phyloP scores from a whole-genome alignment of 768 basidiomycete species.

The Tephrocybe sp. region DNA sequence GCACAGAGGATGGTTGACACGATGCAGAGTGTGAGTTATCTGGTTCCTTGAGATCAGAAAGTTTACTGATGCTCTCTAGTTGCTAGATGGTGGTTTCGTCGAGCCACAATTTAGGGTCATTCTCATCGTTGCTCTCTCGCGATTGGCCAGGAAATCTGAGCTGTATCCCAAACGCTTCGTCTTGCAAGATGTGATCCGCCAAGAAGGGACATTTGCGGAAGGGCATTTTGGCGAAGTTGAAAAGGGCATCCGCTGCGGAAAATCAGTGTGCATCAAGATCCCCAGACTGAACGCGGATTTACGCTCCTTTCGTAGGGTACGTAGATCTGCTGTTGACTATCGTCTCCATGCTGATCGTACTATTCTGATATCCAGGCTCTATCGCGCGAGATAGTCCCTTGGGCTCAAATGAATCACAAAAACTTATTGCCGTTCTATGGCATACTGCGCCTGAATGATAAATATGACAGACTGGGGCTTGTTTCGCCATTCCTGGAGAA shows the following conservation, averaged over 20 bases:
- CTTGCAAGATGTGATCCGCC: background rate
- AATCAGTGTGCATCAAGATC: conserved; percentile 4
- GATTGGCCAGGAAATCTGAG: conserved; percentile 2
- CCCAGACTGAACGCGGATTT: background rate
- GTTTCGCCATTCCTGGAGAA: conserved; percentile 5
- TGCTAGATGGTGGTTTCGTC: background rate
- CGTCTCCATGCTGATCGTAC: background rate
- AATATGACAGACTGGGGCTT: background rate
- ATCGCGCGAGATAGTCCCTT: conserved; percentile 3
- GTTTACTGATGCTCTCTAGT: background rate
- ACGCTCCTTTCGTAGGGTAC: conserved; percentile 1
- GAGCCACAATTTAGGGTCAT: background rate
- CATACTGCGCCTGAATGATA: background rate
- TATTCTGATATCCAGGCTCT: background rate
- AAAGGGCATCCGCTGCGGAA: background rate
- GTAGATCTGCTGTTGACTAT: background rate
- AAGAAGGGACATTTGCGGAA: background rate
- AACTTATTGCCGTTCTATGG: conserved; percentile 5
- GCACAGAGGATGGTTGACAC: background rate
- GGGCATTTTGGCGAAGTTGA: conserved; percentile 4
- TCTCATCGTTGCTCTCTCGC: conserved; percentile 4
- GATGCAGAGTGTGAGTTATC: background rate
- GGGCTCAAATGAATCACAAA: conserved; percentile 2
- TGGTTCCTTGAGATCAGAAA: background rate
- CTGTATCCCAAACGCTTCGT: conserved; percentile 1